Conservation (phyloP, 1,139 yeast species). For the Candida labiduridarum region DNA sequence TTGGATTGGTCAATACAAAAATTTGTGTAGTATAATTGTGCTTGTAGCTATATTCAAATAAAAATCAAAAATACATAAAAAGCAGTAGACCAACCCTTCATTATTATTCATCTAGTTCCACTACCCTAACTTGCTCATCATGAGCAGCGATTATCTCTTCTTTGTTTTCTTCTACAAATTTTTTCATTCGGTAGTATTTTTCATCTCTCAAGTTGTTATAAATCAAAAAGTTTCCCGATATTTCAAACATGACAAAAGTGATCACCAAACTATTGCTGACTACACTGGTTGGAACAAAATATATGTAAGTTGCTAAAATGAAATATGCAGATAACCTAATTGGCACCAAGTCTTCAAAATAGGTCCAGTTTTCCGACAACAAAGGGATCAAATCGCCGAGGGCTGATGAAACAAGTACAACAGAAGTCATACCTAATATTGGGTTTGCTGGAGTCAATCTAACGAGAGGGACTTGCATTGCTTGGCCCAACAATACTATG, state of each 20-base stretch:
- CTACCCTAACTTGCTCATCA: constrained; percentile 31
- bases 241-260: constrained; percentile 63
- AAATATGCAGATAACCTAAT: constrained; percentile 62
- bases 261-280: constrained; percentile 66
- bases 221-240: constrained; percentile 70
- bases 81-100: not conserved
- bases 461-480: constrained; percentile 55
- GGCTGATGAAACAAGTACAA: constrained; percentile 47
- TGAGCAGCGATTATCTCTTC: constrained; percentile 33
- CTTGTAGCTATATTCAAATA: constrained; percentile 7
- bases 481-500: constrained; percentile 56
- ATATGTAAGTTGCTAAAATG: constrained; percentile 46
- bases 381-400: constrained; percentile 61
- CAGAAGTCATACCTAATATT: constrained; percentile 52
- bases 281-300: constrained; percentile 41
- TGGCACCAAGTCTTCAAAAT: constrained; percentile 73
- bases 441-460: constrained; percentile 49
- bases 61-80: not conserved
- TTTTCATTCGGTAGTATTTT: constrained; percentile 44
- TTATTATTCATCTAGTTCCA: constrained; percentile 14
- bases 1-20: constrained; percentile 59
- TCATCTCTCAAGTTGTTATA: constrained; percentile 69
- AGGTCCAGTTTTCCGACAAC: constrained; percentile 53
- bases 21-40: constrained; percentile 21
- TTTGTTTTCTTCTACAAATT: constrained; percentile 39